These are phyloP conservation scores for Chytriomyces hyalinus DNA, from an alignment of 192 early-diverging fungal species.

Conservation along the genomic window DNA sequence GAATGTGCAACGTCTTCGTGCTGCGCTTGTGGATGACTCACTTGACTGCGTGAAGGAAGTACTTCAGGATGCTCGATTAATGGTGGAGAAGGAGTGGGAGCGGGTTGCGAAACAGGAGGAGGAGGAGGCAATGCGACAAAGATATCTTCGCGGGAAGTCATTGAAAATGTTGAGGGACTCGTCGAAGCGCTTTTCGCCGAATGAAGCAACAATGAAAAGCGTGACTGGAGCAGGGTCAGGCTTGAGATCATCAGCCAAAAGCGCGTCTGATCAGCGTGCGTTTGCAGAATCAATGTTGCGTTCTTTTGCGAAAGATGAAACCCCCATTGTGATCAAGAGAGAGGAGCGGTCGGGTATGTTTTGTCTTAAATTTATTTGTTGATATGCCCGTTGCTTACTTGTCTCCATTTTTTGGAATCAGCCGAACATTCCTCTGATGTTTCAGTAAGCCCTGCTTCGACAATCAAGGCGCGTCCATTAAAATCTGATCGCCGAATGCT, in stretches of 20 bases:
- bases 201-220: no score
- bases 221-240: no score
- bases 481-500: no score
- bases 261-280: not conserved
- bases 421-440: not conserved
- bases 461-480: not conserved
- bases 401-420: no score
- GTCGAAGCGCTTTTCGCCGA: no score
- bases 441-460: slow-evolving; percentile 2
- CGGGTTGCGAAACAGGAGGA: slow-evolving; percentile 7
- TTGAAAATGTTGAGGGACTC: no score
- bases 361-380: not conserved
- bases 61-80: slow-evolving; percentile 6
- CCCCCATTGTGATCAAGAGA: slow-evolving; percentile 6
- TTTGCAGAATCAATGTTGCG: slow-evolving; percentile 5
- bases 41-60: slow-evolving; percentile 17
- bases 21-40: slow-evolving; percentile 4
- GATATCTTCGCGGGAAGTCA: not conserved
- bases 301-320: slow-evolving; percentile 2
- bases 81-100: slow-evolving; percentile 3
- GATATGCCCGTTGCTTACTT: no score
- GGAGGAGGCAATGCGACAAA: slow-evolving; percentile 1
- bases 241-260: no score
- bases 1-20: slow-evolving; percentile 13
- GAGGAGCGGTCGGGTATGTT: not conserved